A percentile compares a stretch with the other conserved stretches of the same genome.
Conservation (phyloP, 140 eudicot species). For the Oenanthe javanica region DNA sequence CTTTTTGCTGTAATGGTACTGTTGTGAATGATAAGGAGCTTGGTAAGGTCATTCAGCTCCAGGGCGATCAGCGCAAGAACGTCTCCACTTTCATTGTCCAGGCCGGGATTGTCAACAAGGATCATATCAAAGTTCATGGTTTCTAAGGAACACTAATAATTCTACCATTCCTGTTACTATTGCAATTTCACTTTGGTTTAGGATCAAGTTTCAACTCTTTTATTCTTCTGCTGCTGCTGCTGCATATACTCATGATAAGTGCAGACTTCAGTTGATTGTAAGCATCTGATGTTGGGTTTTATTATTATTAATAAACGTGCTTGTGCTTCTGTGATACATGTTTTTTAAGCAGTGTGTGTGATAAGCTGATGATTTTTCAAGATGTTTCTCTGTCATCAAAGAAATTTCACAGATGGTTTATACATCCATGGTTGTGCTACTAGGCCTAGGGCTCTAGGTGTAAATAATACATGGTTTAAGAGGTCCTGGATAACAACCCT, state of each 20-base stretch:
- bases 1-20: slow-evolving; percentile 84
- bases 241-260: neutral
- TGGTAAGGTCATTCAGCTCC: slow-evolving; percentile 86
- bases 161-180: neutral
- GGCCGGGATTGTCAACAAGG: slow-evolving; percentile 70
- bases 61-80: slow-evolving; percentile 95
- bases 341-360: too few species aligned
- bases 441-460: too few species aligned
- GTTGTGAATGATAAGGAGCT: slow-evolving; percentile 79
- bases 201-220: neutral
- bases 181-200: neutral
- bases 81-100: slow-evolving; percentile 58
- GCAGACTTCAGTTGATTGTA: neutral
- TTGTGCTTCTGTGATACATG: neutral
- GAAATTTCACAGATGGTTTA: too few species aligned
- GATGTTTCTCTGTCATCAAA: too few species aligned
- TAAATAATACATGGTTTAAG: neutral
- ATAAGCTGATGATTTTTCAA: too few species aligned
- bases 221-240: neutral
- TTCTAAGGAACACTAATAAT: slow-evolving; percentile 25
- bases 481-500: neutral
- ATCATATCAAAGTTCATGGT: slow-evolving; percentile 89
- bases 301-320: neutral
- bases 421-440: too few species aligned
- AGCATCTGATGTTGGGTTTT: neutral